phyloP scores from a whole-genome alignment of 768 basidiomycete genomes.

The Kwoniella botswanensis region DNA sequence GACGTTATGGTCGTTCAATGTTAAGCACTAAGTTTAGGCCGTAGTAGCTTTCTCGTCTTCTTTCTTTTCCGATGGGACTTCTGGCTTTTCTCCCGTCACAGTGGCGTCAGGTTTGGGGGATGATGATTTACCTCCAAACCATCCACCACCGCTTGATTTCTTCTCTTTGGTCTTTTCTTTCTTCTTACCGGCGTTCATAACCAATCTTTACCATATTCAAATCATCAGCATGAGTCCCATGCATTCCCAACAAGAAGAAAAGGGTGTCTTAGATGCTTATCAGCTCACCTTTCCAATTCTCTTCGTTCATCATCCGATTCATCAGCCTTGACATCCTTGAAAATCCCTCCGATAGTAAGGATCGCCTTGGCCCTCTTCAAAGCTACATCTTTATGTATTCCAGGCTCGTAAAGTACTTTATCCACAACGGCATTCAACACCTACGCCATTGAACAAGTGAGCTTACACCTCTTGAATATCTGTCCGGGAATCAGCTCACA shows the following conservation, averaged over 20 bases:
- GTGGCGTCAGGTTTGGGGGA: conserved; percentile 19
- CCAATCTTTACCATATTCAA: conserved; percentile 35
- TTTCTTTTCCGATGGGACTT: not conserved
- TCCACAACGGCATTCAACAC: conserved; percentile 69
- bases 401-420: conserved; percentile 79
- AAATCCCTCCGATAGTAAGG: conserved; percentile 85
- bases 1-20: not conserved
- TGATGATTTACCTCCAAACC: conserved; percentile 24
- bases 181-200: conserved; percentile 57
- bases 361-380: conserved; percentile 87
- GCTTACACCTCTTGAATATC: not conserved
- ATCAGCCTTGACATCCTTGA: conserved; percentile 82
- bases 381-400: conserved; percentile 71
- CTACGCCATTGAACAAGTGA: not conserved
- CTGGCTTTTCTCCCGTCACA: not conserved
- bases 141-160: conserved; percentile 31
- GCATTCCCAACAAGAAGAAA: no score
- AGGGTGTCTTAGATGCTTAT: not conserved
- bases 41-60: not conserved
- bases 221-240: not conserved
- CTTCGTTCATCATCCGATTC: conserved; percentile 91
- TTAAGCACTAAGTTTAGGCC: not conserved
- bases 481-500: conserved; percentile 64
- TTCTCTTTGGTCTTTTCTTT: conserved; percentile 56
- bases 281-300: conserved; percentile 82